These are phyloP conservation scores for Tieghemostelium lacteum DNA, from an alignment of 78 protist genomes.

Conservation along the genomic window DNA sequence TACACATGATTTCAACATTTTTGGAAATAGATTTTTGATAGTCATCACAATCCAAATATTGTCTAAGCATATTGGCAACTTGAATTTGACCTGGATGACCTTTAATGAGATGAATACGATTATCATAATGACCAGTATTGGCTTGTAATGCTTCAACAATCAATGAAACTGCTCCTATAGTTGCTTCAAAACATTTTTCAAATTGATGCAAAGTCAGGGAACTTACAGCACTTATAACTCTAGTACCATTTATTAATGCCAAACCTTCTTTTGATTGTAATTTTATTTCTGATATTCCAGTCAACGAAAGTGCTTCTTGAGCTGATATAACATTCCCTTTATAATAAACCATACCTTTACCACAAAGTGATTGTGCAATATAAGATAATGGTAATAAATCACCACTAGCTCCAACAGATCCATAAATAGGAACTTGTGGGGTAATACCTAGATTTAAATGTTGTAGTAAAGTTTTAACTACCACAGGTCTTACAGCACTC, in stretches of 20 bases:
- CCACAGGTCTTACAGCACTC: constrained; percentile 13
- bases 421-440: constrained; percentile 8
- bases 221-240: constrained; percentile 31
- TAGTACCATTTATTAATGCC: constrained; percentile 26
- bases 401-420: constrained; percentile 28
- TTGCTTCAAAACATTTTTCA: background rate
- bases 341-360: constrained; percentile 2
- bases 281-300: background rate
- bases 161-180: constrained; percentile 4
- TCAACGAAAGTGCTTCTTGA: background rate
- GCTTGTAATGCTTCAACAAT: constrained; percentile 4
- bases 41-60: background rate
- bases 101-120: constrained; percentile 1
- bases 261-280: constrained; percentile 24
- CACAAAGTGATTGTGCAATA: constrained; percentile 7
- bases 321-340: background rate
- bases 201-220: background rate
- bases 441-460: constrained; percentile 10
- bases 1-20: background rate
- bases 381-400: constrained; percentile 18
- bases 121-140: background rate
- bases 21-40: no score
- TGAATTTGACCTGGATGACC: constrained; percentile 14
- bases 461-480: background rate
- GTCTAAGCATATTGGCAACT: background rate